These are phyloP conservation scores for Colletotrichum euphorbiae DNA, from an alignment of 2,329 filamentous ascomycete species.

Conservation along the genomic window DNA sequence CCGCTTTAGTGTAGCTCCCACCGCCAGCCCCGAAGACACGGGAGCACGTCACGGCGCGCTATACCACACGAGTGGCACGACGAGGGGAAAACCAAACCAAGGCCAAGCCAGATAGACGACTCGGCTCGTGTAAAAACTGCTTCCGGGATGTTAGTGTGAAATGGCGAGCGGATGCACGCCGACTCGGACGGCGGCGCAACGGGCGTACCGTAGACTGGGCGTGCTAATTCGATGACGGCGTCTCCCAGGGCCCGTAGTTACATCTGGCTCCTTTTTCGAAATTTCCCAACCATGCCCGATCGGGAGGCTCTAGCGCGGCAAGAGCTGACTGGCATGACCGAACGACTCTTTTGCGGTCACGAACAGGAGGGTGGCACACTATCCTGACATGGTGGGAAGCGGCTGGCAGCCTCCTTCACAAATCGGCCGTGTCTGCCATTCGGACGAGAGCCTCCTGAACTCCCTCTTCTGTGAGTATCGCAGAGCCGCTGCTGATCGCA, in stretches of 20 bases:
- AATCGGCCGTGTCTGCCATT: constrained; percentile 23
- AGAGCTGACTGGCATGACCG: constrained; percentile 17
- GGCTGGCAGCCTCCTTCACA: constrained; percentile 14
- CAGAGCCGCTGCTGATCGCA: constrained; percentile 38
- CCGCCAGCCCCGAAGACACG: constrained; percentile 18
- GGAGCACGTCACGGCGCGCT: constrained; percentile 34
- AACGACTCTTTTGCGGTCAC: constrained; percentile 12
- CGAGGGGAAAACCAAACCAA: neutral
- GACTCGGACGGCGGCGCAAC: constrained; percentile 33
- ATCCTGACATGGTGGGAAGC: constrained; percentile 2
- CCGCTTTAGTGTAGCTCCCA: constrained; percentile 5
- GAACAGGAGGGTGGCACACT: constrained; percentile 10
- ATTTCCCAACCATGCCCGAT: constrained; percentile 29
- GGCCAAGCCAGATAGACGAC: constrained; percentile 11
- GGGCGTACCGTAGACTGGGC: constrained; percentile 29
- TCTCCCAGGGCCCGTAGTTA: constrained; percentile 21
- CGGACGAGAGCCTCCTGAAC: constrained; percentile 12
- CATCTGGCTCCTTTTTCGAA: constrained; percentile 7
- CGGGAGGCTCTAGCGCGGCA: constrained; percentile 12
- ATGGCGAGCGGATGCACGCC: constrained; percentile 22
- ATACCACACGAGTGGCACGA: constrained; percentile 25
- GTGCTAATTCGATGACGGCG: constrained; percentile 30
- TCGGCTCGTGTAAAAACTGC: constrained; percentile 27
- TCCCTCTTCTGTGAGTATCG: constrained; percentile 3
- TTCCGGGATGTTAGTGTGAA: constrained; percentile 28